A percentile compares a stretch with the other conserved stretches of the same genome.
These are phyloP conservation scores for Vitis hybrid DNA, from an alignment of 177 flowering plant genomes.

Conservation along the genomic window DNA sequence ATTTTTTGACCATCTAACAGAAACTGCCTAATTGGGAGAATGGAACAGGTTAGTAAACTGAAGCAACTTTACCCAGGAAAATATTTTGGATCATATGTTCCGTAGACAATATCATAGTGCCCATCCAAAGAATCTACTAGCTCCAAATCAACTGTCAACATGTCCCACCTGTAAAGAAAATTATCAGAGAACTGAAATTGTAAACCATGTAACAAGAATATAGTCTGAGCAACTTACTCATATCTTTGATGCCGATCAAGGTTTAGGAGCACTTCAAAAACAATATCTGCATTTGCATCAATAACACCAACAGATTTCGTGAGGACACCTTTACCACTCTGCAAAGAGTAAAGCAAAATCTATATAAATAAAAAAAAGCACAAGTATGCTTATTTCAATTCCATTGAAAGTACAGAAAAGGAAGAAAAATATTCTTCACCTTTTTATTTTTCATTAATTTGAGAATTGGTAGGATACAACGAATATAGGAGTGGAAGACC, in stretches of 20 bases:
- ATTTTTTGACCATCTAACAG: too few relatives aligned
- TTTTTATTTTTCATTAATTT: too few relatives aligned
- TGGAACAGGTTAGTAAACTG: neutral
- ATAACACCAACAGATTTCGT: slow-evolving; percentile 86
- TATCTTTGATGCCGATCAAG: slow-evolving; percentile 70
- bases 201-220: slow-evolving; percentile 9
- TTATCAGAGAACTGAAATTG: slow-evolving; percentile 21
- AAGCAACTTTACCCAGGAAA: slow-evolving; percentile 53
- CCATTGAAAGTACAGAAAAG: neutral
- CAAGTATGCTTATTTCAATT: too few relatives aligned
- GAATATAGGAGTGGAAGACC: too few relatives aligned
- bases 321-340: slow-evolving; percentile 67
- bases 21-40: neutral
- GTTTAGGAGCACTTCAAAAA: slow-evolving; percentile 73
- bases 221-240: slow-evolving; percentile 53
- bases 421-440: neutral
- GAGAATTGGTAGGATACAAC: too few relatives aligned
- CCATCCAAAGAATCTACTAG: slow-evolving; percentile 74
- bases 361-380: too few relatives aligned
- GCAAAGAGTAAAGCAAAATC: slow-evolving; percentile 16
- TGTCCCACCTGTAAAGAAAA: slow-evolving; percentile 84
- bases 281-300: slow-evolving; percentile 75
- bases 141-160: slow-evolving; percentile 79
- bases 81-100: slow-evolving; percentile 75
- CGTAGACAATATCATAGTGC: slow-evolving; percentile 89